phyloP scores from a whole-genome alignment of 192 early-diverging fungal species.

The Phlyctochytrium bullatum region DNA sequence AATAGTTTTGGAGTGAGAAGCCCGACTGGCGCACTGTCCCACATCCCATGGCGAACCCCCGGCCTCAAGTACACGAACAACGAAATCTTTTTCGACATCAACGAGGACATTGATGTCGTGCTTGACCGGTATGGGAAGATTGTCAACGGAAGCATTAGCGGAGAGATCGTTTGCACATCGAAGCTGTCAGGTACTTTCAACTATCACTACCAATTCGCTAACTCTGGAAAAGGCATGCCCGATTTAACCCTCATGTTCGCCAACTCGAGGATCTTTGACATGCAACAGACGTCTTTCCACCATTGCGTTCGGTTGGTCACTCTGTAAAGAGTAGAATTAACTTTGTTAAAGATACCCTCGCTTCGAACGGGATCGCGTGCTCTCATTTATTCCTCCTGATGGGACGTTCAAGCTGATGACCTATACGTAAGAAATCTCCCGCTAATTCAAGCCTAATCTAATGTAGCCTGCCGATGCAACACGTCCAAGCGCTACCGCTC shows the following conservation, averaged over 20 bases:
- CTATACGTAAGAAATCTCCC: constrained; percentile 47
- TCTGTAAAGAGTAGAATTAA: not conserved
- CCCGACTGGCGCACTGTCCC: constrained; percentile 63
- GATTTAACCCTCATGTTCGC: constrained; percentile 75
- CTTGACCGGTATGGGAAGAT: constrained; percentile 66
- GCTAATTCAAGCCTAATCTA: not conserved
- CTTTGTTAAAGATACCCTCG: constrained; percentile 52
- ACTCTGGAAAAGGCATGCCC: constrained; percentile 67
- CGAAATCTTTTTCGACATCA: constrained; percentile 92
- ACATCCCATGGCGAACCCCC: constrained; percentile 81
- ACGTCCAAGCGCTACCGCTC: constrained; percentile 55
- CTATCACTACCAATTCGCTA: not conserved
- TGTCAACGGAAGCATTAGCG: constrained; percentile 74
- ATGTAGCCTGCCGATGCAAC: constrained; percentile 56
- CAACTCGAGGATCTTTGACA: constrained; percentile 71
- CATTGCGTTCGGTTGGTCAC: constrained; percentile 70
- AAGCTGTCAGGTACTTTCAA: constrained; percentile 64
- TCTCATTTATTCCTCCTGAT: constrained; percentile 95
- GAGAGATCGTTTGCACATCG: constrained; percentile 73
- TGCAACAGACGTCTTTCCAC: constrained; percentile 74
- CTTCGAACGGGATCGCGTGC: constrained; percentile 72
- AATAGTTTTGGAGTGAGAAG: constrained; percentile 49
- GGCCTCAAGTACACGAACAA: constrained; percentile 88
- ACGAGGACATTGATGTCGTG: constrained; percentile 85
- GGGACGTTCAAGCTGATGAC: constrained; percentile 85